Evolutionary conservation across 148 eudicot species (phyloP).

Genomic region (Vaccinium myrtillus): DNA sequence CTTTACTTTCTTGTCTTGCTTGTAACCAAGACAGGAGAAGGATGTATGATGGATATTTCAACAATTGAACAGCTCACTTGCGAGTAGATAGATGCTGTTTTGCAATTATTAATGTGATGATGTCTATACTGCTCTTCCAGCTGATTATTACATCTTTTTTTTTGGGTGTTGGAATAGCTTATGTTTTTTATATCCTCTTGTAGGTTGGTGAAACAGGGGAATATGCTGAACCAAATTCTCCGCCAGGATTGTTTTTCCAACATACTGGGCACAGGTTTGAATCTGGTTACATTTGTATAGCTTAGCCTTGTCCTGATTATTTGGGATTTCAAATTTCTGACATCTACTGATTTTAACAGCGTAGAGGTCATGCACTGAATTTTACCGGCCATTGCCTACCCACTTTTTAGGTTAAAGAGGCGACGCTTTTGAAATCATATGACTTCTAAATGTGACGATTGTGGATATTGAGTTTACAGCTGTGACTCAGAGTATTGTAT

Average conservation of each 20-base stretch:
- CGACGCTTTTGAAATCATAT: too few species aligned
- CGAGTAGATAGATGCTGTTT: neutral
- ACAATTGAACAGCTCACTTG: neutral
- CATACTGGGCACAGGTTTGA: slow-evolving; percentile 94
- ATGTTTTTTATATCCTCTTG: slow-evolving; percentile 15
- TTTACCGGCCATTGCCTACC: too few species aligned
- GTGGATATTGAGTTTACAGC: too few species aligned
- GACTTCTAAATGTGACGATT: too few species aligned
- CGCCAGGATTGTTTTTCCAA: slow-evolving; percentile 84
- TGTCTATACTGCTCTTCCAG: neutral
- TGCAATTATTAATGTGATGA: neutral
- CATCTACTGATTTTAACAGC: neutral
- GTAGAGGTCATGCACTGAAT: neutral
- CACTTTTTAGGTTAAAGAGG: too few species aligned
- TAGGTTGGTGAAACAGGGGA: slow-evolving; percentile 76
- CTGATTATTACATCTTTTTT: neutral
- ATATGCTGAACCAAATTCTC: slow-evolving; percentile 43
- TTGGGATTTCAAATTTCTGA: neutral
- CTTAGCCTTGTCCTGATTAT: neutral
- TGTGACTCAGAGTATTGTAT: too few species aligned
- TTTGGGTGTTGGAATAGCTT: neutral
- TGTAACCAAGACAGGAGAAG: neutral
- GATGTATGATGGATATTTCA: neutral
- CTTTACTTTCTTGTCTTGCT: neutral
- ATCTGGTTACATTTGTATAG: slow-evolving; percentile 2